phyloP scores from a whole-genome alignment of 176 grass and related monocot species.

The Guadua angustifolia region DNA sequence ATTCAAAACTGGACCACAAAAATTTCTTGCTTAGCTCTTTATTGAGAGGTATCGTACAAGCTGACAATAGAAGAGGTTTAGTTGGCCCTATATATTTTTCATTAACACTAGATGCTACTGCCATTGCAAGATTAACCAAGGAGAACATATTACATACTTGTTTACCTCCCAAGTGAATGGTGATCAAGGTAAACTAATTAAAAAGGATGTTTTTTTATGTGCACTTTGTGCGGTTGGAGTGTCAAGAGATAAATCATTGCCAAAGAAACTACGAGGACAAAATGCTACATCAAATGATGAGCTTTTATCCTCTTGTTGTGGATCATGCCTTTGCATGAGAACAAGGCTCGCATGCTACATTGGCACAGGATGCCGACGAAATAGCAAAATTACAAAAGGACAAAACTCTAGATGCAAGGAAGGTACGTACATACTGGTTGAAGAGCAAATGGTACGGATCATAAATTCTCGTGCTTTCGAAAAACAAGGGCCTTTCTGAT shows the following conservation, averaged over 20 bases:
- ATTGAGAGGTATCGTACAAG: background rate
- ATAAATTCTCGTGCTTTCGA: slow-evolving; percentile 2
- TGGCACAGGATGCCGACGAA: background rate
- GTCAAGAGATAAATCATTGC: background rate
- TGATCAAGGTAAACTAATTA: background rate
- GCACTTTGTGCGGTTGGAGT: background rate
- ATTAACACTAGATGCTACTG: background rate
- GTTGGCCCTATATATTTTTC: background rate
- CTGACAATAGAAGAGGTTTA: slow-evolving; percentile 1
- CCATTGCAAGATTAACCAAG: background rate
- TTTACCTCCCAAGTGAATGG: background rate
- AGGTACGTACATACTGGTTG: slow-evolving; percentile 29
- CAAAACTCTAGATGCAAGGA: slow-evolving; percentile 10
- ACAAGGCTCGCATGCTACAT: slow-evolving; percentile 16
- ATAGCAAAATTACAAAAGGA: background rate
- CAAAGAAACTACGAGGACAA: background rate
- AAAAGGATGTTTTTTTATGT: background rate
- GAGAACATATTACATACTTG: background rate
- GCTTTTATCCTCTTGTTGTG: background rate
- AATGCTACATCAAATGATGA: background rate
- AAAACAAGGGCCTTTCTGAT: background rate
- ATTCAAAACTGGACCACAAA: background rate
- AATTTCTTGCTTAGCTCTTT: background rate
- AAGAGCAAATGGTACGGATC: slow-evolving; percentile 6
- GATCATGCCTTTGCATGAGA: slow-evolving; percentile 26